Percentiles rank a stretch among this genome's conserved stretches.
These are phyloP conservation scores for Euphorbia pulcherrima DNA, from an alignment of 345 rosid species.

Conservation along the genomic window DNA sequence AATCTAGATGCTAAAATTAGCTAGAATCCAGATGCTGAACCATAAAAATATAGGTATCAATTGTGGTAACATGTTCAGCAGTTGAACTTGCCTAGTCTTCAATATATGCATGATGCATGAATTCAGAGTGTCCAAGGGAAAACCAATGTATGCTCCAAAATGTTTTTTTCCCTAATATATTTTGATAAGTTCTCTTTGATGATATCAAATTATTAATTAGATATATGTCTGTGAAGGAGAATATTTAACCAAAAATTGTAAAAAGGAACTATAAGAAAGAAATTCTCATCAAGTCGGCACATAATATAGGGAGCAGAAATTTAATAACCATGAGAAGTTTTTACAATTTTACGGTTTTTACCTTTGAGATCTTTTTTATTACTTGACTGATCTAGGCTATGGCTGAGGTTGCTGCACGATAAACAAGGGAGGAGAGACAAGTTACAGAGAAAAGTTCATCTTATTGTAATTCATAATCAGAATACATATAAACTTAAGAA, in stretches of 20 bases:
- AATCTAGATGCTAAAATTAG: too few species aligned
- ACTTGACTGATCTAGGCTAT: constrained; percentile 39
- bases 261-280: background rate
- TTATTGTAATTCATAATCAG: background rate
- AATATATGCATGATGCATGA: background rate
- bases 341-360: constrained; percentile 49
- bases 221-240: background rate
- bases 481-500: constrained; percentile 5
- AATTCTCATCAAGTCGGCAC: background rate
- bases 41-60: background rate
- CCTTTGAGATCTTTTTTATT: constrained; percentile 21
- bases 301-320: background rate
- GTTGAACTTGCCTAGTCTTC: background rate
- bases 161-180: background rate
- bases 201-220: background rate
- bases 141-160: background rate
- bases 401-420: constrained; percentile 46
- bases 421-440: constrained; percentile 11
- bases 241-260: background rate
- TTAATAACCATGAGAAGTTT: constrained; percentile 20
- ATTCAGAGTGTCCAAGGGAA: too few species aligned
- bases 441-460: constrained; percentile 1
- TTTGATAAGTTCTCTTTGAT: background rate
- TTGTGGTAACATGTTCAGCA: background rate
- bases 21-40: background rate